These are phyloP conservation scores for Taphrina communis DNA, from an alignment of 1,139 yeast genomes.

Conservation along the genomic window DNA sequence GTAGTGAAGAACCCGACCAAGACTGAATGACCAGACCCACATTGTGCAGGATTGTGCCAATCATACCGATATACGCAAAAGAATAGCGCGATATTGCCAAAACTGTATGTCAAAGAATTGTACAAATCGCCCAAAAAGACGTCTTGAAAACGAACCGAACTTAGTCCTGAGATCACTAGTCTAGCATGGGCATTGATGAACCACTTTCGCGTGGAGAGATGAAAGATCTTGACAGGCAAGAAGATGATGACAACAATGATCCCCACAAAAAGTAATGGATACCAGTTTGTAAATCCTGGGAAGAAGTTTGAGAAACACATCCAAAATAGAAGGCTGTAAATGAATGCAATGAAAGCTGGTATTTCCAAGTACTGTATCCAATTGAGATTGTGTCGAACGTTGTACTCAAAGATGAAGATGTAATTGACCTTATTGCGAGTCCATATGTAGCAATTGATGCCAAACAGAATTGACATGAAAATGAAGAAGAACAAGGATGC, in stretches of 20 bases:
- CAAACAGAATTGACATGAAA: constrained; percentile 67
- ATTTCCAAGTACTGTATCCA: constrained; percentile 64
- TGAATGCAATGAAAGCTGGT: constrained; percentile 57
- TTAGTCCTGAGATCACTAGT: constrained; percentile 77
- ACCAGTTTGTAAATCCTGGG: constrained; percentile 69
- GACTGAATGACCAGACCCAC: constrained; percentile 81
- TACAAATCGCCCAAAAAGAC: constrained; percentile 90
- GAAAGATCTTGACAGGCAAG: constrained; percentile 63
- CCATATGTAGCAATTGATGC: constrained; percentile 75
- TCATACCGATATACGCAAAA: constrained; percentile 78
- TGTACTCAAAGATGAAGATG: constrained; percentile 88
- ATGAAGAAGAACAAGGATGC: constrained; percentile 79
- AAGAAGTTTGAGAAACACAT: constrained; percentile 75
- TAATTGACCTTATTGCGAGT: constrained; percentile 77
- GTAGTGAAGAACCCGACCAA: constrained; percentile 80
- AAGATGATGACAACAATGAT: constrained; percentile 60
- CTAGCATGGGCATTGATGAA: constrained; percentile 73
- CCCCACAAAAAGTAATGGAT: constrained; percentile 82
- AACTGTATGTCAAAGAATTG: constrained; percentile 83
- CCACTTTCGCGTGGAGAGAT: constrained; percentile 72
- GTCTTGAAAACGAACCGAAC: constrained; percentile 93
- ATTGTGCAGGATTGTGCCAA: constrained; percentile 61
- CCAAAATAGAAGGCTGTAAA: constrained; percentile 66
- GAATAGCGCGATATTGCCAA: constrained; percentile 83
- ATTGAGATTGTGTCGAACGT: constrained; percentile 71